These are phyloP conservation scores for Fusarium sp. DNA, from an alignment of 2,329 filamentous ascomycete genomes.

Conservation along the genomic window DNA sequence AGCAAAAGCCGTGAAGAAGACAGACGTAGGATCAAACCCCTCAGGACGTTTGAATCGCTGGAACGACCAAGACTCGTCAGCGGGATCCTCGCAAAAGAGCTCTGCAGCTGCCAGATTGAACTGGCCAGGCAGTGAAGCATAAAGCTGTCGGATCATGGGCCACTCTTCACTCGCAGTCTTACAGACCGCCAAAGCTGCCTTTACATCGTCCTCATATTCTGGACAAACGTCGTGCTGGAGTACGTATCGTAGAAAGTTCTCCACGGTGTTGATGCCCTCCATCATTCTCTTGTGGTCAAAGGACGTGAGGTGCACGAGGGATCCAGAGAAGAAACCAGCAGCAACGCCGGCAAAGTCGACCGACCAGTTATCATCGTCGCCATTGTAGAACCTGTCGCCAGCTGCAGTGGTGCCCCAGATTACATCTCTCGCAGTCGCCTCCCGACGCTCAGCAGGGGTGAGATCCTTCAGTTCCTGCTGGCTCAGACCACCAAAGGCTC, in stretches of 20 bases:
- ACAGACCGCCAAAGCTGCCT: conserved; percentile 73
- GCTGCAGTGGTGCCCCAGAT: conserved; percentile 61
- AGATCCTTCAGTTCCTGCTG: conserved; percentile 64
- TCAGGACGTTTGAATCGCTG: conserved; percentile 49
- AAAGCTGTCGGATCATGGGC: conserved; percentile 64
- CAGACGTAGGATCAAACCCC: conserved; percentile 54
- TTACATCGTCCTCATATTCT: conserved; percentile 77
- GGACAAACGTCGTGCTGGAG: conserved; percentile 86
- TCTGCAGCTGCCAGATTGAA: conserved; percentile 83
- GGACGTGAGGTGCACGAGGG: conserved; percentile 65
- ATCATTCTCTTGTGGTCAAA: conserved; percentile 66
- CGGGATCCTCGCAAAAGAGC: conserved; percentile 64
- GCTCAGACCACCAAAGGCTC: conserved; percentile 70
- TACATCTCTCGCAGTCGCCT: conserved; percentile 71
- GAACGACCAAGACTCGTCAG: conserved; percentile 47
- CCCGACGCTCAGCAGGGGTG: conserved; percentile 70
- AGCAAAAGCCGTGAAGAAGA: conserved; percentile 59
- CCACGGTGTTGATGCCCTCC: conserved; percentile 72
- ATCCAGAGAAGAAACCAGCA: conserved; percentile 78
- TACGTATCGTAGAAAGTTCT: conserved; percentile 90
- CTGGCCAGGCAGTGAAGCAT: conserved; percentile 71
- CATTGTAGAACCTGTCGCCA: conserved; percentile 61
- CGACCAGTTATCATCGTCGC: conserved; percentile 68
- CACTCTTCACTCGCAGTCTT: conserved; percentile 74
- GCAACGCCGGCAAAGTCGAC: conserved; percentile 85